Evolutionary conservation across 2,329 filamentous ascomycete genomes (phyloP).

Genomic region (Shiraia bambusicola): DNA sequence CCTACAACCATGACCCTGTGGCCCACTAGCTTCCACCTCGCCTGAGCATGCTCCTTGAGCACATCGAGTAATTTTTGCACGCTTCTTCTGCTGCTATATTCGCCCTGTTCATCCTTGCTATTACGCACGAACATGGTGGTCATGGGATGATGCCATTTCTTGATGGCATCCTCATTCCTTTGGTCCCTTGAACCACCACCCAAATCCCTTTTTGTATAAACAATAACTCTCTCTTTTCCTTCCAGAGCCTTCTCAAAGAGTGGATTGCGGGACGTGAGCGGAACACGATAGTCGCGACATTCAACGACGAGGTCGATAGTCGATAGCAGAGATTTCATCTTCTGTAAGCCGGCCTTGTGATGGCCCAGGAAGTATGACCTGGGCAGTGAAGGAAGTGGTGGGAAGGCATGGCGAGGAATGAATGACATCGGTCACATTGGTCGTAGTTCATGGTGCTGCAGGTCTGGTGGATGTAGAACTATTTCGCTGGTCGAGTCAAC

Average conservation of each 20-base stretch:
- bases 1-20: slow-evolving; percentile 84
- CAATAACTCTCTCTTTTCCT: slow-evolving; percentile 72
- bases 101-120: slow-evolving; percentile 29
- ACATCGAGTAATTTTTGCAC: slow-evolving; percentile 49
- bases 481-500: no score
- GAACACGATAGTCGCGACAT: slow-evolving; percentile 90
- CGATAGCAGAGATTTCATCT: slow-evolving; percentile 79
- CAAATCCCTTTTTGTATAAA: slow-evolving; percentile 85
- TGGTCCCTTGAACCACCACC: slow-evolving; percentile 29
- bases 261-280: slow-evolving; percentile 86
- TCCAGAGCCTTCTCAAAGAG: slow-evolving; percentile 78
- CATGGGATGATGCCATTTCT: slow-evolving; percentile 56
- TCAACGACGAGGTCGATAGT: slow-evolving; percentile 88
- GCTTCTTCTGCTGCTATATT: slow-evolving; percentile 21
- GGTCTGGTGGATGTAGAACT: background rate
- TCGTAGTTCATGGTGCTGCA: background rate
- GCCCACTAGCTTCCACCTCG: slow-evolving; percentile 68
- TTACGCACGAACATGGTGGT: slow-evolving; percentile 56
- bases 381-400: slow-evolving; percentile 71
- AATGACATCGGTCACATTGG: slow-evolving; percentile 48
- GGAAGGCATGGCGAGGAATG: slow-evolving; percentile 72
- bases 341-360: slow-evolving; percentile 76
- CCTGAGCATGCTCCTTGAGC: slow-evolving; percentile 54
- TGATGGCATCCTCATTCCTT: slow-evolving; percentile 54
- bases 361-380: slow-evolving; percentile 95